Percentiles rank a stretch among this genome's conserved stretches.
Evolutionary conservation across 2,329 filamentous ascomycete genomes (phyloP).

Genomic region (Coniella lustricola): DNA sequence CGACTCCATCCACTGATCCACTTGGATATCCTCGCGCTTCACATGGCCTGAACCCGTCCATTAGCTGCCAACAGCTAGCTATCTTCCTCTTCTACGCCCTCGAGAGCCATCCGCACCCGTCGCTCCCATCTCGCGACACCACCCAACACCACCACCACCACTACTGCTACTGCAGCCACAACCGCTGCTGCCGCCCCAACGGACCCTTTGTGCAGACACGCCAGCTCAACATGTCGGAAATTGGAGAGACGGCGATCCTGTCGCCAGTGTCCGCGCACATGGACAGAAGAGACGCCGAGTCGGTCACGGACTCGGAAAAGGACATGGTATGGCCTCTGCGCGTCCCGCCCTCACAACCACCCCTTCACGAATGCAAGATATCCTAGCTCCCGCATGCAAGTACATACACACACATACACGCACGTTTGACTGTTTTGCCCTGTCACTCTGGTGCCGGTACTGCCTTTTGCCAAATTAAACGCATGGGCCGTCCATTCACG

Average conservation of each 20-base stretch:
- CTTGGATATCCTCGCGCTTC: neutral
- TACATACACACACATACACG: neutral
- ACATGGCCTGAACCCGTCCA: conserved; percentile 12
- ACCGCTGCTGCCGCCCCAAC: neutral
- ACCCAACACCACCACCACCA: neutral
- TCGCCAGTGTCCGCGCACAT: conserved; percentile 15
- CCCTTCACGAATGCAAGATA: neutral
- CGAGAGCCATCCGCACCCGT: neutral
- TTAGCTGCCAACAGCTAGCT: conserved; percentile 13
- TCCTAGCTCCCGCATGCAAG: neutral
- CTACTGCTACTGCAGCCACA: no score
- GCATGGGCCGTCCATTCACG: conserved; percentile 10
- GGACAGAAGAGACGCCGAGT: conserved; percentile 17
- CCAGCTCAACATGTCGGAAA: conserved; percentile 23
- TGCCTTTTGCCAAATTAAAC: neutral
- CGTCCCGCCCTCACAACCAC: neutral
- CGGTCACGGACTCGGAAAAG: conserved; percentile 30
- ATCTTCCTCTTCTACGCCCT: neutral
- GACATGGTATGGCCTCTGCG: conserved; percentile 28
- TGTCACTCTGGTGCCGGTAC: conserved; percentile 2
- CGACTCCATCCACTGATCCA: neutral
- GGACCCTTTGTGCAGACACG: neutral
- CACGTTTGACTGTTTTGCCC: neutral
- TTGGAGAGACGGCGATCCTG: conserved; percentile 21
- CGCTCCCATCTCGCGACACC: neutral